Evolutionary conservation across 1,139 yeast genomes (phyloP), one percentile per base, ranked within the genome.

Genomic region (Wickerhamomyces sp.): DNA sequence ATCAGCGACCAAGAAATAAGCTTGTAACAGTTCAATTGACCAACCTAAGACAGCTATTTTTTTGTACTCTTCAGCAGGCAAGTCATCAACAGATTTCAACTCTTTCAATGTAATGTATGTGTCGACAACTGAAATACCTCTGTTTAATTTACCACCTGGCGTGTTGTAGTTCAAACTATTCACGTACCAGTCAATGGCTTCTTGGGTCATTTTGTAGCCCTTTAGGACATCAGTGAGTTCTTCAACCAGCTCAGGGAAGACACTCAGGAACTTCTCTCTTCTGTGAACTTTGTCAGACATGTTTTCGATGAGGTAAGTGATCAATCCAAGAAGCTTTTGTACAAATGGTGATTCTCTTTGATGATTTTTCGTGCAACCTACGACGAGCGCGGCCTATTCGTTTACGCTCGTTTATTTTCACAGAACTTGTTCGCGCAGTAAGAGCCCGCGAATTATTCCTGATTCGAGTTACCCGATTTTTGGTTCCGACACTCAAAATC

Each of bases 1-100:
- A 66, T 94, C 99, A 34, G 98, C 95, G 45, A 94, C 98, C 59
- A 94, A 76, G 73, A 94, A 94, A 67, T 89, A 93, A 3, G 97
- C 99, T 70, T 94, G 99, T 59, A 93, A 76, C 58, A 93, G 76
- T 70, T 94, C 99, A 58, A 94, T 82, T 57, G 91, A 78, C 99
- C 99, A 94, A 23, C 99, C 99, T 57, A 94, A 77, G 45, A 91
- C 72, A 11, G 98, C 95, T 40, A 89, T 89, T 61, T 82, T 83
- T 66, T 79, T 80, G 73, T 90, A 93, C 61, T 89, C 93, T 37
- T 71, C 84, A 31, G 67, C 75, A 15, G 73, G 58, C 50, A 93
- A 75, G 46, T 82, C 88, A n/a, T 74, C 78, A 43, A 71, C 63
- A 1, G 77, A 67, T 55, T 79, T 75, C 56, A 78, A 77, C 33